Evolutionary conservation across 1,139 yeast species (phyloP).

Genomic region (Pichia norvegensis): DNA sequence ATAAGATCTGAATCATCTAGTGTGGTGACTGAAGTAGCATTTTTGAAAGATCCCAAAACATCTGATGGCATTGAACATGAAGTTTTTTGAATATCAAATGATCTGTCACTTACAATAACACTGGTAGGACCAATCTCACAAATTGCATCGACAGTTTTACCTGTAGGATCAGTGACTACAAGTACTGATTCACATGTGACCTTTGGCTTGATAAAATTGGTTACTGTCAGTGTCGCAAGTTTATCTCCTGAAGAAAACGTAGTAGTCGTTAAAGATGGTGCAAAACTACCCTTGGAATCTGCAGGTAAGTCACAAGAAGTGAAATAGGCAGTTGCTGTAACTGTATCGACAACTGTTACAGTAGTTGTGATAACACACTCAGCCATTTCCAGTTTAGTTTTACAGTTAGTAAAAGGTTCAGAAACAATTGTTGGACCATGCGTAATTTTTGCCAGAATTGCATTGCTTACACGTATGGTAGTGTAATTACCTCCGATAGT

Average conservation of each 20-base stretch:
- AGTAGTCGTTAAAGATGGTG: neutral
- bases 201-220: neutral
- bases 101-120: neutral
- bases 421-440: neutral
- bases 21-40: neutral
- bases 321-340: neutral
- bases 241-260: neutral
- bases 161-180: neutral
- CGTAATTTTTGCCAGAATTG: neutral
- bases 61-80: neutral
- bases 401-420: neutral
- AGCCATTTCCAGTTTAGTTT: neutral
- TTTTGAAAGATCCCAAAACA: neutral
- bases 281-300: neutral
- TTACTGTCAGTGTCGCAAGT: neutral
- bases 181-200: neutral
- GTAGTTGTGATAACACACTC: neutral
- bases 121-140: neutral
- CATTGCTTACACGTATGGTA: neutral
- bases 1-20: neutral
- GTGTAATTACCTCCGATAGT: neutral
- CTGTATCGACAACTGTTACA: neutral
- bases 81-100: neutral
- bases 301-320: neutral
- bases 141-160: neutral